phyloP scores from a whole-genome alignment of 2,329 filamentous ascomycete genomes.

The Lecanicillium sp. region DNA sequence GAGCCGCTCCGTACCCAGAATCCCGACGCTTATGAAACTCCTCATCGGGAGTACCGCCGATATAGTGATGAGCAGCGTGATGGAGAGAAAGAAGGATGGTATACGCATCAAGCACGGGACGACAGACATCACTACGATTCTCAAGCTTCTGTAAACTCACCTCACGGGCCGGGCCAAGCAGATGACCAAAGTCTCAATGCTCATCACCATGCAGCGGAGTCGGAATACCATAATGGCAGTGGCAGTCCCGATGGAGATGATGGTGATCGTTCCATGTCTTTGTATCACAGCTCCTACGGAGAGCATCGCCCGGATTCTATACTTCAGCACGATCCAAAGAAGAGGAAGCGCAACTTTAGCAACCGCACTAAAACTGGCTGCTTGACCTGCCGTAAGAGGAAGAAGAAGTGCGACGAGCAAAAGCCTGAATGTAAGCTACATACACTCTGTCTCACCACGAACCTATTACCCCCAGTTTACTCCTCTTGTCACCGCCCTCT shows the following conservation, averaged over 20 bases:
- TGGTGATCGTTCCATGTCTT: conserved; percentile 21
- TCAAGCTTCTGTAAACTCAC: conserved; percentile 2
- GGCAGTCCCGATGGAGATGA: conserved; percentile 49
- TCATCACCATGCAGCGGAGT: conserved; percentile 33
- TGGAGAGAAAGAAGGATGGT: conserved; percentile 43
- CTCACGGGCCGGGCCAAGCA: conserved; percentile 23
- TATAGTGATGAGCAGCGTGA: conserved; percentile 39
- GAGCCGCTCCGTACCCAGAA: conserved; percentile 24
- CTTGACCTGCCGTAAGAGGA: conserved; percentile 80
- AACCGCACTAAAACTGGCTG: conserved; percentile 95
- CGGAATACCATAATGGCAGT: conserved; percentile 44
- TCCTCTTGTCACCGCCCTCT: no score
- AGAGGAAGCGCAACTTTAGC: conserved; percentile 75
- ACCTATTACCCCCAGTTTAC: neutral
- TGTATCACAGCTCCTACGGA: conserved; percentile 35
- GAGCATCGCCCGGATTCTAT: conserved; percentile 40
- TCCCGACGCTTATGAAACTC: conserved; percentile 33
- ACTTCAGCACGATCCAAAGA: conserved; percentile 55
- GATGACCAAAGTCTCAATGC: conserved; percentile 42
- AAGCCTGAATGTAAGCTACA: conserved; percentile 79
- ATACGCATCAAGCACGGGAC: conserved; percentile 36
- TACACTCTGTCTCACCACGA: no score
- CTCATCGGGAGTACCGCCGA: conserved; percentile 36
- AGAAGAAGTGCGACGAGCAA: conserved; percentile 96
- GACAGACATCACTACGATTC: conserved; percentile 33